Conservation (phyloP, 129 eudicot genomes). For the Arctium minus region DNA sequence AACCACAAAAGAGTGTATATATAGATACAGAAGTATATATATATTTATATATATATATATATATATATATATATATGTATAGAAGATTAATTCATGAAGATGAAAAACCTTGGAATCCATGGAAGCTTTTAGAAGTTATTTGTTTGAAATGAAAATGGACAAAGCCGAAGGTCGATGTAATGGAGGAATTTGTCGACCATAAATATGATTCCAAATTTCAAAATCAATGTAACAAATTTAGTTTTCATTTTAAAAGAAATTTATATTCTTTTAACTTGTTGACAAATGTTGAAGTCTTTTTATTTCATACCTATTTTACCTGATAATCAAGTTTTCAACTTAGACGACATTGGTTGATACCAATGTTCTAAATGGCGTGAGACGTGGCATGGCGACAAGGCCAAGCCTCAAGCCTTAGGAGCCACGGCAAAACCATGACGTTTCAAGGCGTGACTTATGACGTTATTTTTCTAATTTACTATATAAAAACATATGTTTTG, state of each 20-base stretch:
- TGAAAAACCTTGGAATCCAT: slow-evolving; percentile 5
- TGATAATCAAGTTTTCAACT: no score
- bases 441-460: no score
- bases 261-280: no score
- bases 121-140: background rate
- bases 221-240: background rate
- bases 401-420: no score
- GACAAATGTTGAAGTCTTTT: no score
- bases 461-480: no score
- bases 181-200: slow-evolving; percentile 16
- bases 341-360: no score
- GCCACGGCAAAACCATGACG: no score
- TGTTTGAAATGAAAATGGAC: slow-evolving; percentile 15
- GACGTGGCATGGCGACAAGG: no score
- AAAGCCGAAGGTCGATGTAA: slow-evolving; percentile 12
- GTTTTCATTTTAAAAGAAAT: background rate
- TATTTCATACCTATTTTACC: no score
- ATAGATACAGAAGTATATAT: background rate
- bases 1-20: background rate
- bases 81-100: background rate
- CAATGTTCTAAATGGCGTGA: no score
- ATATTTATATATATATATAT: background rate
- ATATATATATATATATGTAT: slow-evolving; percentile 5
- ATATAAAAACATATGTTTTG: no score
- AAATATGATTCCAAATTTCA: background rate